phyloP scores from a whole-genome alignment of 805 yeast species.

The Candida montana region DNA sequence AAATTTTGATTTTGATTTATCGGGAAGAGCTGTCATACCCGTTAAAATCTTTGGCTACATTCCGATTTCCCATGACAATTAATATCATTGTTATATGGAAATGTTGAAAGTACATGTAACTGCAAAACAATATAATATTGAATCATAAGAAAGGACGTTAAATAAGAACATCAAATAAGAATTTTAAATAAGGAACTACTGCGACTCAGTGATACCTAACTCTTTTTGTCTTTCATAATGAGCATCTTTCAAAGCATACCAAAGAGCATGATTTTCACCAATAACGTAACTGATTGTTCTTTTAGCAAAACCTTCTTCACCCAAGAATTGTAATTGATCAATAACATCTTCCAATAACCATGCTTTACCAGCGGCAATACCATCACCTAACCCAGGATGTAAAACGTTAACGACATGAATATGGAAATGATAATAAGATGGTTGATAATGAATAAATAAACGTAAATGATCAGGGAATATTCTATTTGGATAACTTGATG shows the following conservation, averaged over 20 bases:
- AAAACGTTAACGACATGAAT: conserved; percentile 77
- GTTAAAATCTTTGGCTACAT: too few relatives aligned
- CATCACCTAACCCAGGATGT: conserved; percentile 63
- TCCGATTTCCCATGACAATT: too few relatives aligned
- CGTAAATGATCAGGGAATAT: conserved; percentile 56
- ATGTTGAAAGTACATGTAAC: too few relatives aligned
- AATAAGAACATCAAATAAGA: too few relatives aligned
- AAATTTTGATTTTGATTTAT: too few relatives aligned
- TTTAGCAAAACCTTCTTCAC: conserved; percentile 50
- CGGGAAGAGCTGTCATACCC: too few relatives aligned
- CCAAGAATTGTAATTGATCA: conserved; percentile 54
- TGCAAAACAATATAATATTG: too few relatives aligned
- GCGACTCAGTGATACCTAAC: conserved; percentile 4
- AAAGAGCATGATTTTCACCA: conserved; percentile 75
- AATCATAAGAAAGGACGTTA: too few relatives aligned
- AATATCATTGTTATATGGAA: too few relatives aligned
- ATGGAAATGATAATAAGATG: conserved; percentile 94
- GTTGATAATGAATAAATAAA: conserved; percentile 87
- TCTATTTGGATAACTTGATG: conserved; percentile 37
- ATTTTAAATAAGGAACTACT: too few relatives aligned
- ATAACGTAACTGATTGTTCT: conserved; percentile 60
- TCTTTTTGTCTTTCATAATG: conserved; percentile 47
- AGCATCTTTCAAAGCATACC: conserved; percentile 38
- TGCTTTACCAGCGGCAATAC: conserved; percentile 76
- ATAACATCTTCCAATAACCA: conserved; percentile 75